A percentile compares a stretch with the other conserved stretches of the same genome.
phyloP scores from a whole-genome alignment of 768 basidiomycete genomes.

The Lactarius hatsudake region DNA sequence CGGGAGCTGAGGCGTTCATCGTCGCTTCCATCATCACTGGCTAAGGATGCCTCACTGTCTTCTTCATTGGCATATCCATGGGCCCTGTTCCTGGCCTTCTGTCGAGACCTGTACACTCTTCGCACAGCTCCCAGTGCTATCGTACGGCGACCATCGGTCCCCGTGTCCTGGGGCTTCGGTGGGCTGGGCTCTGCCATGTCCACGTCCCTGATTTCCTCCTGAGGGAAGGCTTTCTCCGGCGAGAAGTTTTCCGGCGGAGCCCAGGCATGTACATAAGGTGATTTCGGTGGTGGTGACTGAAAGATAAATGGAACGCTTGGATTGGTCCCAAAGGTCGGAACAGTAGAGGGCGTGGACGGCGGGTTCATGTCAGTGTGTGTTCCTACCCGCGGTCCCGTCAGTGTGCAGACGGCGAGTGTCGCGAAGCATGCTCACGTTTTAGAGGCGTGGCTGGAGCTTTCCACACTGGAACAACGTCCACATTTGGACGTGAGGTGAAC shows the following conservation, averaged over 20 bases:
- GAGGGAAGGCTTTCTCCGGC: constrained; percentile 57
- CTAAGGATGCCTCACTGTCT: constrained; percentile 39
- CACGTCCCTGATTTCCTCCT: constrained; percentile 59
- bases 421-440: constrained; percentile 55
- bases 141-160: constrained; percentile 41
- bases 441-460: constrained; percentile 54
- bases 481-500: constrained; percentile 66
- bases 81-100: constrained; percentile 41
- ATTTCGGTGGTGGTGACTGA: constrained; percentile 47
- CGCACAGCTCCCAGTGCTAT: constrained; percentile 64
- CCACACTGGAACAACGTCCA: constrained; percentile 57
- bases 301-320: constrained; percentile 74
- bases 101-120: constrained; percentile 62
- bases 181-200: constrained; percentile 77
- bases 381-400: constrained; percentile 36
- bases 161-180: constrained; percentile 42
- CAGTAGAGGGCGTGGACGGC: constrained; percentile 35
- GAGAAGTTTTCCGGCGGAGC: constrained; percentile 60
- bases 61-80: constrained; percentile 28
- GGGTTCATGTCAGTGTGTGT: constrained; percentile 43
- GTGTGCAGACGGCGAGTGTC: constrained; percentile 30
- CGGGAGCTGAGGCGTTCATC: constrained; percentile 28
- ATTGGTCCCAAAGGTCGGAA: constrained; percentile 61
- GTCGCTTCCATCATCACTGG: constrained; percentile 48
- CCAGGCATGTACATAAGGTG: constrained; percentile 55